Percentiles rank a stretch among this genome's conserved stretches.
Conservation (phyloP, 257 asterid genomes). For the Striga asiatica region DNA sequence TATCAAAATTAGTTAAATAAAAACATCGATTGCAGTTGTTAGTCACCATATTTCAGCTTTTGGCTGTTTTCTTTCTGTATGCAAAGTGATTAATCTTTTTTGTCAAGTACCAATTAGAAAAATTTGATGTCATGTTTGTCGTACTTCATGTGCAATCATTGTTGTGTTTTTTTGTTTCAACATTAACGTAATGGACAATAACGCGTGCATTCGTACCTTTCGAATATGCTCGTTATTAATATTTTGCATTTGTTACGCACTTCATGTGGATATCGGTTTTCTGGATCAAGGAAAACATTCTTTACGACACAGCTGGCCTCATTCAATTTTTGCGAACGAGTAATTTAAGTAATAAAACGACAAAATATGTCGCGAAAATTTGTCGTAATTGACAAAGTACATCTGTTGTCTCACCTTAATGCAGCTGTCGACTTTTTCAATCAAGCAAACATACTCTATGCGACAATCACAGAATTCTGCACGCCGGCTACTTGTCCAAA, state of each 20-base stretch:
- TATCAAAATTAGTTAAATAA: too few species aligned
- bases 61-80: background rate
- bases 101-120: background rate
- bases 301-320: too few species aligned
- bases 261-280: too few species aligned
- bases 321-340: too few species aligned
- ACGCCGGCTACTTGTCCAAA: slow-evolving; percentile 37
- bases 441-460: slow-evolving; percentile 35
- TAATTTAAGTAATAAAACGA: background rate
- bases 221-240: slow-evolving; percentile 6
- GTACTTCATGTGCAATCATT: background rate
- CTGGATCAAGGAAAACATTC: too few species aligned
- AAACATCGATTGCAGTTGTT: too few species aligned
- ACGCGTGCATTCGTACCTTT: background rate
- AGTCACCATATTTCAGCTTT: too few species aligned
- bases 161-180: background rate
- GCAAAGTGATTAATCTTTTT: background rate
- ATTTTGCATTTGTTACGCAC: slow-evolving; percentile 2
- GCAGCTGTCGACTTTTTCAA: slow-evolving; percentile 53
- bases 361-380: background rate
- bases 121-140: background rate
- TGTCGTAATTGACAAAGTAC: slow-evolving; percentile 6
- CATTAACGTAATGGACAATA: background rate
- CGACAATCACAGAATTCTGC: slow-evolving; percentile 53
- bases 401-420: slow-evolving; percentile 7